A percentile compares a stretch with the other conserved stretches of the same genome.
Evolutionary conservation across 1,284 basidiomycete genomes (phyloP).

Genomic region (Prillingera fragicola): DNA sequence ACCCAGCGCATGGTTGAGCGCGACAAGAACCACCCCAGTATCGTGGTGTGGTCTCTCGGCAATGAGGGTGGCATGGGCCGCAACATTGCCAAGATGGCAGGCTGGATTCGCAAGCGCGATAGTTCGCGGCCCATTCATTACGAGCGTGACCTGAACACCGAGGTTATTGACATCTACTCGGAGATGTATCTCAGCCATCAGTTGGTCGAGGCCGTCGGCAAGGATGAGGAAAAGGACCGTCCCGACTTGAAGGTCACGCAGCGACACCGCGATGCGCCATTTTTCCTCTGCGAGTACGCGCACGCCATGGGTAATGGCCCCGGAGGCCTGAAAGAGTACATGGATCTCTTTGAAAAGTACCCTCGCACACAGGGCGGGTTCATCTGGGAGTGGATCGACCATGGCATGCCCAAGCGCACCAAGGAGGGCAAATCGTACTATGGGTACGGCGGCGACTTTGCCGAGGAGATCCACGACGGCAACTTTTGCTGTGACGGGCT

Average conservation of each 20-base stretch:
- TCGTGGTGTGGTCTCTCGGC: slow-evolving; percentile 22
- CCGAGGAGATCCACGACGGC: slow-evolving; percentile 18
- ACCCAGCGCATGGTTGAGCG: slow-evolving; percentile 14
- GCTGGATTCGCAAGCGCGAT: slow-evolving; percentile 16
- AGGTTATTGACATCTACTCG: slow-evolving; percentile 20
- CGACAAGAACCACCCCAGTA: slow-evolving; percentile 19
- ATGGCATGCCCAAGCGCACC: slow-evolving; percentile 14
- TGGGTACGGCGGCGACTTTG: slow-evolving; percentile 29
- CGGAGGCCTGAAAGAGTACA: slow-evolving; percentile 17
- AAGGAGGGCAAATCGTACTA: slow-evolving; percentile 14
- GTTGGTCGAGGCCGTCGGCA: slow-evolving; percentile 18
- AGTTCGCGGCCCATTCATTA: slow-evolving; percentile 20
- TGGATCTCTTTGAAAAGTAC: slow-evolving; percentile 19
- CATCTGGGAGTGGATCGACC: slow-evolving; percentile 34
- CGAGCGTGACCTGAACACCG: slow-evolving; percentile 17
- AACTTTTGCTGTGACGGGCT: slow-evolving; percentile 20
- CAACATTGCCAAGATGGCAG: slow-evolving; percentile 22
- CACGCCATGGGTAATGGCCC: slow-evolving; percentile 27
- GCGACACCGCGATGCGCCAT: slow-evolving; percentile 10
- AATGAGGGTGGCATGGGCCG: slow-evolving; percentile 14
- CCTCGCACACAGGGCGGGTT: slow-evolving; percentile 23
- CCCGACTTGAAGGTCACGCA: background rate
- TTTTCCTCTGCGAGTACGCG: slow-evolving; percentile 19
- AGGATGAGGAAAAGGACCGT: slow-evolving; percentile 1
- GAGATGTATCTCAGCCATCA: slow-evolving; percentile 21